These are phyloP conservation scores for Pseudocercospora musae DNA, from an alignment of 2,329 filamentous ascomycete species.

Conservation along the genomic window DNA sequence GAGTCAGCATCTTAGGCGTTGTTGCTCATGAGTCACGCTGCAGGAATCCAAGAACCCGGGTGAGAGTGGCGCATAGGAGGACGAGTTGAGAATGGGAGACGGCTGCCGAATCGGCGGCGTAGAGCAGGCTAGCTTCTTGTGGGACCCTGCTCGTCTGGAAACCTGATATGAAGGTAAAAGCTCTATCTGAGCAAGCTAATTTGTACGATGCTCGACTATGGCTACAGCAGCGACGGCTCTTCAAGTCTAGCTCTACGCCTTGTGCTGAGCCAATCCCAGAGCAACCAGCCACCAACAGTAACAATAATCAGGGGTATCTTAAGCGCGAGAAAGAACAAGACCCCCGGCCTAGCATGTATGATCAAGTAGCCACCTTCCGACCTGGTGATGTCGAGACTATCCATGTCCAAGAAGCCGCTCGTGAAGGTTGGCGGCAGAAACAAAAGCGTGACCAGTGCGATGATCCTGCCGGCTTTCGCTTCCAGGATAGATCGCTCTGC, in stretches of 20 bases:
- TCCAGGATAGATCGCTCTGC: constrained; percentile 11
- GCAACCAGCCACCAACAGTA: constrained; percentile 8
- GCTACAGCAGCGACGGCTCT: neutral
- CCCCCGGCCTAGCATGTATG: neutral
- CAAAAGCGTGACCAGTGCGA: constrained; percentile 9
- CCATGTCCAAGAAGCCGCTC: constrained; percentile 8
- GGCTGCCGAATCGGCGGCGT: too few relatives aligned
- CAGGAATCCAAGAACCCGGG: too few relatives aligned
- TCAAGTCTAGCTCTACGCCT: neutral
- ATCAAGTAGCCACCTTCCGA: neutral
- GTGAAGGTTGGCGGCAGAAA: constrained; percentile 15
- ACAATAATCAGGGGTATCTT: constrained; percentile 11
- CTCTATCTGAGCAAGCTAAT: neutral
- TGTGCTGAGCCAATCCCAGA: constrained; percentile 7
- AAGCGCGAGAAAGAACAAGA: constrained; percentile 10
- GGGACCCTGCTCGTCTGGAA: neutral
- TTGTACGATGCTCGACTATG: neutral
- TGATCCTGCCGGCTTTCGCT: constrained; percentile 12
- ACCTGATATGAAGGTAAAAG: neutral
- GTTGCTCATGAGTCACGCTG: too few relatives aligned
- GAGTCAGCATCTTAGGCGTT: too few relatives aligned
- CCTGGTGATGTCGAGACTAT: neutral
- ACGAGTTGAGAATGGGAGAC: neutral
- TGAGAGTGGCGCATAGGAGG: neutral
- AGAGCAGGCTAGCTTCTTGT: too few relatives aligned